Percentiles rank a stretch among this genome's conserved stretches.
These are phyloP conservation scores for Malus asiatica DNA, from an alignment of 306 rosid species.

Conservation along the genomic window DNA sequence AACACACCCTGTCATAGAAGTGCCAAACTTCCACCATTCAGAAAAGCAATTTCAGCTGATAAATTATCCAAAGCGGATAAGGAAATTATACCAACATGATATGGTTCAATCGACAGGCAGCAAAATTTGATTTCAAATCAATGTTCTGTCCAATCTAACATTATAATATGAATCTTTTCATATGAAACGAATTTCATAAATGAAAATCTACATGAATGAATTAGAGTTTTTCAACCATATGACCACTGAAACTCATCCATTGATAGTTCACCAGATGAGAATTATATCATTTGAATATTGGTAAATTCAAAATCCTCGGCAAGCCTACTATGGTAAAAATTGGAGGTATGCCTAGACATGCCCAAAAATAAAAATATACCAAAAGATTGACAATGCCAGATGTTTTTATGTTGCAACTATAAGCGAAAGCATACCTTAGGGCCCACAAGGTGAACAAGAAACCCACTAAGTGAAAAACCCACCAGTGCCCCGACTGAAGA, in stretches of 20 bases:
- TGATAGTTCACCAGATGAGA: background rate
- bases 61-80: background rate
- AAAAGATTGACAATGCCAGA: background rate
- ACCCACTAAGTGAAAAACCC: slow-evolving; percentile 80
- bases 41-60: background rate
- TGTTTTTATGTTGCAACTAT: background rate
- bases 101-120: background rate
- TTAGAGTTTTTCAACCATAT: too few relatives aligned
- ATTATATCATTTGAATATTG: background rate
- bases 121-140: background rate
- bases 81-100: background rate
- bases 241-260: background rate
- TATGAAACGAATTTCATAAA: too few relatives aligned
- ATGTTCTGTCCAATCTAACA: background rate
- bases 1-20: slow-evolving; percentile 59
- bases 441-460: slow-evolving; percentile 82
- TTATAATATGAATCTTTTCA: background rate
- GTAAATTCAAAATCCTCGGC: background rate
- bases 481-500: slow-evolving; percentile 69
- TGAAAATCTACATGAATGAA: too few relatives aligned
- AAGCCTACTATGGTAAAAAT: background rate
- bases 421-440: slow-evolving; percentile 53
- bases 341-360: background rate
- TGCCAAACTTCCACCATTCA: background rate
- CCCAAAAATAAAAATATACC: background rate